These are phyloP conservation scores for Neurospora sp. DNA, from an alignment of 2,329 filamentous ascomycete species.

Conservation along the genomic window DNA sequence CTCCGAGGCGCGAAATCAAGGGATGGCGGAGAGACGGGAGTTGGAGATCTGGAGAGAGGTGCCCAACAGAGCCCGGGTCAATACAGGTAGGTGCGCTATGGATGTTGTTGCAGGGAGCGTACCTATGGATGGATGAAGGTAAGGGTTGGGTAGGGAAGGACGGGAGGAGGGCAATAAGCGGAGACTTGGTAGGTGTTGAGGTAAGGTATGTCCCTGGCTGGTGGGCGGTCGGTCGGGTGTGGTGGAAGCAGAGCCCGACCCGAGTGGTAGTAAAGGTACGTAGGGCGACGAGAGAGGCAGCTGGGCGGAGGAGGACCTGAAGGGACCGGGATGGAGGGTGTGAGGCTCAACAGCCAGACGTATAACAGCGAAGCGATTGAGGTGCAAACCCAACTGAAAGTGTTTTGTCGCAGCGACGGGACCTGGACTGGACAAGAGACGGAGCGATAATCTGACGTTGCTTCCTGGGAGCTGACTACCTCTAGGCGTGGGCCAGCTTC, in stretches of 20 bases:
- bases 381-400: neutral
- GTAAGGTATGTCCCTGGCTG: neutral
- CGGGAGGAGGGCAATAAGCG: neutral
- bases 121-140: neutral
- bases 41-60: conserved; percentile 2
- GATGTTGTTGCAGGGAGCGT: neutral
- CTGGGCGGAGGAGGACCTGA: neutral
- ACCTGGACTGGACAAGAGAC: neutral
- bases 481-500: neutral
- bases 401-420: neutral
- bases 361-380: neutral
- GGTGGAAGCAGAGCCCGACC: neutral
- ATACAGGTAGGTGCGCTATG: neutral
- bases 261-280: neutral
- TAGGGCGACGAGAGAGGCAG: neutral
- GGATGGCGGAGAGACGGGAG: conserved; percentile 2
- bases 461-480: neutral
- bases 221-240: neutral
- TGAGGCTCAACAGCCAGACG: neutral
- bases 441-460: neutral
- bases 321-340: neutral
- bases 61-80: neutral
- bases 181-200: neutral
- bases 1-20: conserved; percentile 6
- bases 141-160: neutral